A percentile compares a stretch with the other conserved stretches of the same genome.
phyloP scores from a whole-genome alignment of 2,329 filamentous ascomycete genomes.

The Phialemoniopsis sp. region DNA sequence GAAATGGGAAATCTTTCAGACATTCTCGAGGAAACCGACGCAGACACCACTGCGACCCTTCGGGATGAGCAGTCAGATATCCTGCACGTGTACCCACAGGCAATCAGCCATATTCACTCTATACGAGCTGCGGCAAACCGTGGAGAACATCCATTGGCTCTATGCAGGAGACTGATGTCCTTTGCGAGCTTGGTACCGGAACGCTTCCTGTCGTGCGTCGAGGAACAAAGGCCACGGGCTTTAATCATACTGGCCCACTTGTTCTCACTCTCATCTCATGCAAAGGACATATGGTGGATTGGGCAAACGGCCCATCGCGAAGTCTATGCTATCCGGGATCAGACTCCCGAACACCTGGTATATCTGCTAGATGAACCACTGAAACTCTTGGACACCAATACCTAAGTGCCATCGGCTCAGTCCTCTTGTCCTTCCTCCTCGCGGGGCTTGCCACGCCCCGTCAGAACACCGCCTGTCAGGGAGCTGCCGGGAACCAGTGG shows the following conservation, averaged over 20 bases:
- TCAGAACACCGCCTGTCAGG: too few species aligned
- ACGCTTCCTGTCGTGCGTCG: conserved; percentile 11
- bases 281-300: conserved; percentile 3
- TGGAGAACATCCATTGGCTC: conserved; percentile 8
- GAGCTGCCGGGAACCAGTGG: too few species aligned
- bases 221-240: conserved; percentile 10
- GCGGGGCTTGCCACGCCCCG: too few species aligned
- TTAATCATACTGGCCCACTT: conserved; percentile 16
- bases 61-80: not conserved
- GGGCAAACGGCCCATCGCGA: conserved; percentile 1
- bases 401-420: too few species aligned
- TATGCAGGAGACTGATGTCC: conserved; percentile 11
- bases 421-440: too few species aligned
- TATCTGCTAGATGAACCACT: too few species aligned
- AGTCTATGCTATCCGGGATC: conserved; percentile 1
- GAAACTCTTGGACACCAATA: too few species aligned
- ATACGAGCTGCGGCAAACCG: conserved; percentile 7
- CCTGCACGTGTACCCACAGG: conserved; percentile 9
- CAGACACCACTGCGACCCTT: conserved; percentile 4
- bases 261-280: conserved; percentile 9
- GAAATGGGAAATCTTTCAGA: not conserved
- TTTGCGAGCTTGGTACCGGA: conserved; percentile 13
- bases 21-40: conserved; percentile 9
- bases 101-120: conserved; percentile 11
- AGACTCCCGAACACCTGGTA: not conserved